Evolutionary conservation across 1,139 yeast species (phyloP).

Genomic region (Yamadazyma dushanensis): DNA sequence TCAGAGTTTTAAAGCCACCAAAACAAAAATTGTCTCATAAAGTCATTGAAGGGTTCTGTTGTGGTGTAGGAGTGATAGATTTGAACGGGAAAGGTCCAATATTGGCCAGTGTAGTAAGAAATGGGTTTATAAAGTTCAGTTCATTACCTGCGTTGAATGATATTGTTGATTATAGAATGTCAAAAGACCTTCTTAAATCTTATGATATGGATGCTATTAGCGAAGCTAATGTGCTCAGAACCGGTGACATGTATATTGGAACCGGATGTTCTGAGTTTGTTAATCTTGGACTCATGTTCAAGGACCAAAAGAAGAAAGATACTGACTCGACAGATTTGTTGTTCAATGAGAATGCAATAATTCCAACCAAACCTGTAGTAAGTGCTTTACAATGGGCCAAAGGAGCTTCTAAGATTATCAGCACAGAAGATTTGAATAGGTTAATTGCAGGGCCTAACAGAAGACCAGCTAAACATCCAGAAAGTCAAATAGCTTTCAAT

Average conservation of each 20-base stretch:
- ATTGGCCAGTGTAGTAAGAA: slow-evolving; percentile 35
- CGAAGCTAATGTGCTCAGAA: slow-evolving; percentile 47
- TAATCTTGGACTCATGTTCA: slow-evolving; percentile 35
- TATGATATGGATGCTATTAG: slow-evolving; percentile 27
- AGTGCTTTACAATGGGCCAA: slow-evolving; percentile 86
- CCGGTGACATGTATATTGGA: slow-evolving; percentile 75
- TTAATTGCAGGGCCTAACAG: slow-evolving; percentile 64
- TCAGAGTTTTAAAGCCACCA: slow-evolving; percentile 64
- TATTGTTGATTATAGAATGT: slow-evolving; percentile 35
- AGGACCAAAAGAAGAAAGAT: slow-evolving; percentile 36
- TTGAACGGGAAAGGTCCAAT: slow-evolving; percentile 30
- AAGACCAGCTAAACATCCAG: slow-evolving; percentile 53
- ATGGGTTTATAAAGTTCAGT: slow-evolving; percentile 41
- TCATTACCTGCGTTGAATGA: slow-evolving; percentile 42
- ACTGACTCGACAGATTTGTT: slow-evolving; percentile 45
- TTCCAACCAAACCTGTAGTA: slow-evolving; percentile 80
- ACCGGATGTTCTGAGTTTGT: slow-evolving; percentile 56
- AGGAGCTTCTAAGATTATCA: slow-evolving; percentile 59
- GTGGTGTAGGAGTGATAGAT: slow-evolving; percentile 42
- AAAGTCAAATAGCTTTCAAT: slow-evolving; percentile 57
- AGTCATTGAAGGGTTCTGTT: slow-evolving; percentile 61
- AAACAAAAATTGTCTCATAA: slow-evolving; percentile 63
- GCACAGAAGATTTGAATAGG: slow-evolving; percentile 57
- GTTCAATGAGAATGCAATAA: slow-evolving; percentile 58
- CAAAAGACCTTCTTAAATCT: slow-evolving; percentile 31